Evolutionary conservation across 2,329 filamentous ascomycete species (phyloP), one percentile per base, ranked within the genome.

Genomic region (Penicillium thymicola): DNA sequence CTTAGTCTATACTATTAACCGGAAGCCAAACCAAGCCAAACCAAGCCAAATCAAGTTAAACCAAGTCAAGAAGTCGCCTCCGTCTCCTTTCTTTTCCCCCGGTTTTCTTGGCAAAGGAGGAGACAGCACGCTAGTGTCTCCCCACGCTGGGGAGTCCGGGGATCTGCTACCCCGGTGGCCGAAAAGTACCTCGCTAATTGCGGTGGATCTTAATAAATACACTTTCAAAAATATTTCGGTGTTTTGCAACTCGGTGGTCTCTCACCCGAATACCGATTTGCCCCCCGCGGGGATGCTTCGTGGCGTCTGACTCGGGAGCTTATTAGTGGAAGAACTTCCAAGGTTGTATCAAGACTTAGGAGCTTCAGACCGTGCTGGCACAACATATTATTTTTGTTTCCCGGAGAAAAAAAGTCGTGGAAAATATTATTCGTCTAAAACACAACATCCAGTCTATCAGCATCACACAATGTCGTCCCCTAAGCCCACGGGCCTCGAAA

Each of bases 401-500:
- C 40, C 11, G 11, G 28, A 21, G 6, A 21, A 27, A 21, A 27
- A 44, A 34, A 13, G 14, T 14, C 2, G 32, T 9, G 10, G 18
- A 47, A 47, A 34, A 18, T 25, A 6, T 53, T 21, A 47, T 38
- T 47, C 42, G 51, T 40, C 18, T 5, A 23, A n/a, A 51, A n/a
- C 4, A 25, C 18, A 40, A n/a, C 4, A 13, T 7, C 8, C 32
- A 32, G 7, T 25, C 10, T 18, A 11, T 21, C 40, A 51, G 16
- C 45, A 45, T 25, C 27, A 43, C 50, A 59, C 43, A 41, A 70
- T 65, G 55, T 62, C 61, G 34, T 41, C 58, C 14, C n/a, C 59
- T 7, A 61, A 60, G 44, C 59, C 59, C 21, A 41, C 64, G 5
- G 61, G 65, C n/a, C 65, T 70, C 27, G 67, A 79, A 42, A 76